phyloP scores from a whole-genome alignment of 768 basidiomycete species.

The Chalciporus sphaerocephalus region DNA sequence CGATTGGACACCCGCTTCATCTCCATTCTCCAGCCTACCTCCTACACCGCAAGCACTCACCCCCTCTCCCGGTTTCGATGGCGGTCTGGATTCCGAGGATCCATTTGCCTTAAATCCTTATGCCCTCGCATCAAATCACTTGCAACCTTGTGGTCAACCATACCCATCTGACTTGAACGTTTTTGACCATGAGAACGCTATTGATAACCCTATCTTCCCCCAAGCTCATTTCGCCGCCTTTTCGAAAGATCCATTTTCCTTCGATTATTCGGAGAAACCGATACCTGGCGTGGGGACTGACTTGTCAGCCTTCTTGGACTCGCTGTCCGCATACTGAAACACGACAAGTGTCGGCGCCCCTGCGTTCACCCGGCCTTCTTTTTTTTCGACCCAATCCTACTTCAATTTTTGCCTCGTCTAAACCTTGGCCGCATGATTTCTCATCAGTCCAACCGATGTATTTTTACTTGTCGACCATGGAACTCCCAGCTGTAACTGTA shows the following conservation, averaged over 20 bases:
- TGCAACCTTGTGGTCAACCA: constrained; percentile 14
- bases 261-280: constrained; percentile 23
- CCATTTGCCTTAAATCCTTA: constrained; percentile 19
- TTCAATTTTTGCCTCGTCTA: constrained; percentile 1
- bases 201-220: constrained; percentile 12
- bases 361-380: constrained; percentile 5
- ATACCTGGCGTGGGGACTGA: constrained; percentile 23
- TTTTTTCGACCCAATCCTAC: not conserved
- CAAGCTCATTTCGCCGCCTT: constrained; percentile 22
- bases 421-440: constrained; percentile 1
- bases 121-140: constrained; percentile 10
- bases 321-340: constrained; percentile 29
- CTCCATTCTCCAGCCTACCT: constrained; percentile 43
- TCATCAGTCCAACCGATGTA: constrained; percentile 19
- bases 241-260: constrained; percentile 23
- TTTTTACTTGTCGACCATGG: constrained; percentile 22
- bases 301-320: constrained; percentile 30
- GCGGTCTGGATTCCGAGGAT: constrained; percentile 19
- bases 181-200: constrained; percentile 15
- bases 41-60: constrained; percentile 38
- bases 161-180: constrained; percentile 20
- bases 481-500: constrained; percentile 26
- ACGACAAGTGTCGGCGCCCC: constrained; percentile 1
- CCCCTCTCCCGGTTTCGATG: constrained; percentile 26
- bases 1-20: constrained; percentile 42